A percentile compares a stretch with the other conserved stretches of the same genome.
These are phyloP conservation scores for Xylona heveae DNA, from an alignment of 495 filamentous ascomycete species.

Conservation along the genomic window DNA sequence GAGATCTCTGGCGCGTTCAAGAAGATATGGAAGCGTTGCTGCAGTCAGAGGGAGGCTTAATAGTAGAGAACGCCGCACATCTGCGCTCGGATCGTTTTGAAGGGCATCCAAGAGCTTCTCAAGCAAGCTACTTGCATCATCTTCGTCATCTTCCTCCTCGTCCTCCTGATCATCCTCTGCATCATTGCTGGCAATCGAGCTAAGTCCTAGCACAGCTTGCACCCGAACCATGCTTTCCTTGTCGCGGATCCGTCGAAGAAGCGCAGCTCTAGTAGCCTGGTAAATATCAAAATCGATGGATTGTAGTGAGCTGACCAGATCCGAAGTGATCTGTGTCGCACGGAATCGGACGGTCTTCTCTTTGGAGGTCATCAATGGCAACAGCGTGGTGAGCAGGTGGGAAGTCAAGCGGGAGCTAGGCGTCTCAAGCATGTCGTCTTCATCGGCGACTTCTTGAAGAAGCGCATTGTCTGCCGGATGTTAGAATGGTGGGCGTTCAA, in stretches of 20 bases:
- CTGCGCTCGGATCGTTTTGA: constrained; percentile 85
- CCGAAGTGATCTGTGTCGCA: constrained; percentile 68
- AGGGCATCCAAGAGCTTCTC: constrained; percentile 77
- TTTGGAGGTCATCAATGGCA: constrained; percentile 55
- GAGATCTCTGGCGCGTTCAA: constrained; percentile 78
- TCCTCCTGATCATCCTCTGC: constrained; percentile 51
- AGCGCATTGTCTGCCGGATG: constrained; percentile 28
- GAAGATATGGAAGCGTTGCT: constrained; percentile 66
- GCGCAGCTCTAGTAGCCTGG: constrained; percentile 47
- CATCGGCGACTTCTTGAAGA: constrained; percentile 18
- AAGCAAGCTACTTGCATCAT: constrained; percentile 36
- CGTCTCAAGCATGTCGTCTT: constrained; percentile 45
- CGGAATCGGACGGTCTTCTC: constrained; percentile 87
- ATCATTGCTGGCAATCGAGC: constrained; percentile 62
- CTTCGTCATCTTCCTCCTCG: constrained; percentile 34
- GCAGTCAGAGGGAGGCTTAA: constrained; percentile 71
- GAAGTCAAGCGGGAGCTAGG: constrained; percentile 59
- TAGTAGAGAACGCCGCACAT: constrained; percentile 72
- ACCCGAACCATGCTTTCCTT: constrained; percentile 82
- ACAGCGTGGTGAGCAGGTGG: constrained; percentile 42
- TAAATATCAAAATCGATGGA: constrained; percentile 81
- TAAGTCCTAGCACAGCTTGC: constrained; percentile 83
- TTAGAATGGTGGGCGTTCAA: too few species aligned
- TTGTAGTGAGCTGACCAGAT: constrained; percentile 77
- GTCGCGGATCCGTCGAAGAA: constrained; percentile 72